These are phyloP conservation scores for Xerocomellus dryophilus DNA, from an alignment of 768 basidiomycete species.

Conservation along the genomic window DNA sequence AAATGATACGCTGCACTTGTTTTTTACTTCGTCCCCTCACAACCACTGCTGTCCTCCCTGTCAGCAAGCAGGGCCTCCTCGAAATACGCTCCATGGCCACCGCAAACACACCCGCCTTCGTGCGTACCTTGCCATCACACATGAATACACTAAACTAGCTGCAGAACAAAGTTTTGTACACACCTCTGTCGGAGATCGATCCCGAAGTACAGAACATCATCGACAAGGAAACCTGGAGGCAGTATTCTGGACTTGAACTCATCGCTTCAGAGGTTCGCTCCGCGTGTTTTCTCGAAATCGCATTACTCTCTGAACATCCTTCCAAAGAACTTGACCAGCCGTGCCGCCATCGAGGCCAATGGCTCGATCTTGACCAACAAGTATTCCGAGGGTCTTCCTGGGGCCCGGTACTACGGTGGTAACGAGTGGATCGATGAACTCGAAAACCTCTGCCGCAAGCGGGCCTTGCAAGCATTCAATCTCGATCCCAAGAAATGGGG, in stretches of 20 bases:
- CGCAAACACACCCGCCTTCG: slow-evolving; percentile 57
- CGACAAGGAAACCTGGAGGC: slow-evolving; percentile 98
- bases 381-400: slow-evolving; percentile 99
- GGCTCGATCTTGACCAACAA: slow-evolving; percentile 99
- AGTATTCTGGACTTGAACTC: slow-evolving; percentile 95
- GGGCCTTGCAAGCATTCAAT: slow-evolving; percentile 94
- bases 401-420: slow-evolving; percentile 93
- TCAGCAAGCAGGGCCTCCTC: slow-evolving; percentile 11
- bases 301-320: not conserved
- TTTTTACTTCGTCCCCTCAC: slow-evolving; percentile 27
- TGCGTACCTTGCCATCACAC: slow-evolving; percentile 33
- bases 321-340: slow-evolving; percentile 87
- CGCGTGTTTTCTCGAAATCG: not conserved
- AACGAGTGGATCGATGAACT: slow-evolving; percentile 98
- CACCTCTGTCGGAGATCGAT: slow-evolving; percentile 84
- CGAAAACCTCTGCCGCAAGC: slow-evolving; percentile 90
- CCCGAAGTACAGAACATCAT: slow-evolving; percentile 96
- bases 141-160: not conserved
- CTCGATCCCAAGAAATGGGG: slow-evolving; percentile 93
- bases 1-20: slow-evolving; percentile 32
- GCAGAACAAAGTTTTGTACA: slow-evolving; percentile 91
- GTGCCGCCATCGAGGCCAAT: slow-evolving; percentile 96
- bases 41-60: slow-evolving; percentile 23
- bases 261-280: slow-evolving; percentile 91
- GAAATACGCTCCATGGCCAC: slow-evolving; percentile 56